These are phyloP conservation scores for Kalmusia sp. DNA, from an alignment of 2,329 filamentous ascomycete genomes.

Conservation along the genomic window DNA sequence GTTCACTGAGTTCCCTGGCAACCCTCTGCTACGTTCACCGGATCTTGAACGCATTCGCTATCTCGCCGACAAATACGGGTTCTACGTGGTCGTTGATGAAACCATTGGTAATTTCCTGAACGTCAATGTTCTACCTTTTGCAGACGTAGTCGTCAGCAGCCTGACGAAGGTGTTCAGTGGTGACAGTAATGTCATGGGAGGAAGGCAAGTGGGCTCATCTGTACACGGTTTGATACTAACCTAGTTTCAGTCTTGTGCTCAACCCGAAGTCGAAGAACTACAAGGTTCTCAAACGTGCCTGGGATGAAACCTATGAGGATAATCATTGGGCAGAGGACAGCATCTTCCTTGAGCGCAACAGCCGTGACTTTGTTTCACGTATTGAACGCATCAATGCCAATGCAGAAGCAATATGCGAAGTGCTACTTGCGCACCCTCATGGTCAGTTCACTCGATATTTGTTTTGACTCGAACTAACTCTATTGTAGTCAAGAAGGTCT, in stretches of 20 bases:
- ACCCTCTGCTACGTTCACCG: slow-evolving; percentile 85
- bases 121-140: slow-evolving; percentile 86
- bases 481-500: slow-evolving; percentile 72
- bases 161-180: slow-evolving; percentile 97
- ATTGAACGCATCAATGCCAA: slow-evolving; percentile 86
- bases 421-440: slow-evolving; percentile 66
- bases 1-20: slow-evolving; percentile 95
- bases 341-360: slow-evolving; percentile 95
- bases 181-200: slow-evolving; percentile 98
- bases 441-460: slow-evolving; percentile 42
- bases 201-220: slow-evolving; percentile 57
- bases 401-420: slow-evolving; percentile 80
- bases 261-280: slow-evolving; percentile 77
- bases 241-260: slow-evolving; percentile 58
- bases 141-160: slow-evolving; percentile 92
- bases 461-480: slow-evolving; percentile 16
- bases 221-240: background rate
- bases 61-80: slow-evolving; percentile 83
- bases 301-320: slow-evolving; percentile 76
- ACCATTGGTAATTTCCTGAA: slow-evolving; percentile 97
- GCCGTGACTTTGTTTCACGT: slow-evolving; percentile 83
- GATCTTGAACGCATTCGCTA: slow-evolving; percentile 81
- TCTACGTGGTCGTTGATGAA: slow-evolving; percentile 91
- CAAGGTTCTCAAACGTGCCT: slow-evolving; percentile 68
- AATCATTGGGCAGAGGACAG: slow-evolving; percentile 94